Base-by-base conservation (phyloP, 2,329 filamentous ascomycete species). In the Myotisia sp. region DNA sequence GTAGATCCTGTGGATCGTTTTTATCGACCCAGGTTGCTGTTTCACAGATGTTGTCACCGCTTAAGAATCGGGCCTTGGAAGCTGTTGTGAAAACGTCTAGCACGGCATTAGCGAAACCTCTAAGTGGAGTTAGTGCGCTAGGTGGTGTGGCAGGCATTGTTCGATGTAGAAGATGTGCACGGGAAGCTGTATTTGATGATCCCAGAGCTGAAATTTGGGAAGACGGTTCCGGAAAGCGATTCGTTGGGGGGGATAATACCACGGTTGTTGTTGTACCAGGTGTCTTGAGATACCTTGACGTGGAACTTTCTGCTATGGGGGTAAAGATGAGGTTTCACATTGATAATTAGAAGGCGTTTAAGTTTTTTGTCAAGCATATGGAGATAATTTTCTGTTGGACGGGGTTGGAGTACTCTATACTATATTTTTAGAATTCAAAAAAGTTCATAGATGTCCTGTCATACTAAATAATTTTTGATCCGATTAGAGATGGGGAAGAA, bases 231-330 rank as follows among this genome's bases (percentile, higher is more conserved):
- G 87, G 87, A 1, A 69, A 73, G 45, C 76, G 80, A 46, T 95
- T 79, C 71, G 71, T 83, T 21, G 90, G 90, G 6, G 90, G 90
- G 31, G 82, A 87, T 43, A 74, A 95, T 53, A 90, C 90, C 3
- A 90, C 86, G 3, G 68, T 90, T 44, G 84, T 98, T 22, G 86
- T 85, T 35, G 82, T 98, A 10, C 90, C 90, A 0, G 87, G 86
- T 43, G 90, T 92, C 36, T 63, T 98, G 56, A 84, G 82, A 60
- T 95, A 80, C 63, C 62, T 98, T 45, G 90, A 98, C 60, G 86
- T 93, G 13, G 90, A 98, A 60, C 64, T 98, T 48, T 83, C 86
- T 22, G 85, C 85, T 37, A 98, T 98, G 90, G 90, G 90, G 34
- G 78, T 98, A 35, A 79, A 85, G 62, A 73, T 98, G 62, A 93